These are phyloP conservation scores for Coniochaeta pulveracea DNA, from an alignment of 2,329 filamentous ascomycete genomes.

Conservation along the genomic window DNA sequence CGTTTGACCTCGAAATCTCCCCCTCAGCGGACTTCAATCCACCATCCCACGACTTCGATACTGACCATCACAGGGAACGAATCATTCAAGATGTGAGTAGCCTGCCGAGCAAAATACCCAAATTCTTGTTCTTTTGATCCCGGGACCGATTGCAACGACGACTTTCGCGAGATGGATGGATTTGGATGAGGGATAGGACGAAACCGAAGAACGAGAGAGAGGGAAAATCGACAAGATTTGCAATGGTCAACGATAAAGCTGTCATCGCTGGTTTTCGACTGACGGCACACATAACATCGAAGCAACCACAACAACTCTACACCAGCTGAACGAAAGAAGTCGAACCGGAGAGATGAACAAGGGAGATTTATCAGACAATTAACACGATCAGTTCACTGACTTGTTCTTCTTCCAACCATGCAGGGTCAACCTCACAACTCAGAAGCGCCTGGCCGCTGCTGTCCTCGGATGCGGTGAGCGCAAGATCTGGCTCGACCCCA, in stretches of 20 bases:
- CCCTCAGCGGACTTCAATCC: constrained; percentile 18
- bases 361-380: neutral
- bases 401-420: constrained; percentile 11
- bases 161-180: too few relatives aligned
- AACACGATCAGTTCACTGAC: constrained; percentile 11
- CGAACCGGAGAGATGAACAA: constrained; percentile 3
- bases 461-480: constrained; percentile 98
- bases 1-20: constrained; percentile 12
- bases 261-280: too few relatives aligned
- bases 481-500: constrained; percentile 99
- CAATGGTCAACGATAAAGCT: too few relatives aligned
- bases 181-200: too few relatives aligned
- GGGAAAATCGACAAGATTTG: too few relatives aligned
- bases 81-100: constrained; percentile 28
- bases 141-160: too few relatives aligned
- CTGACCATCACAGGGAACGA: constrained; percentile 24
- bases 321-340: constrained; percentile 3
- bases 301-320: neutral
- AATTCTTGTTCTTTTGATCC: too few relatives aligned
- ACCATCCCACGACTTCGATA: constrained; percentile 19
- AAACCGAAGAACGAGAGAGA: too few relatives aligned
- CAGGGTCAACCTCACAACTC: constrained; percentile 99
- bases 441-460: constrained; percentile 99
- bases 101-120: too few relatives aligned
- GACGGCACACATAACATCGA: too few relatives aligned